Evolutionary conservation across 306 rosid species (phyloP).

Genomic region (Vigna angularis): DNA sequence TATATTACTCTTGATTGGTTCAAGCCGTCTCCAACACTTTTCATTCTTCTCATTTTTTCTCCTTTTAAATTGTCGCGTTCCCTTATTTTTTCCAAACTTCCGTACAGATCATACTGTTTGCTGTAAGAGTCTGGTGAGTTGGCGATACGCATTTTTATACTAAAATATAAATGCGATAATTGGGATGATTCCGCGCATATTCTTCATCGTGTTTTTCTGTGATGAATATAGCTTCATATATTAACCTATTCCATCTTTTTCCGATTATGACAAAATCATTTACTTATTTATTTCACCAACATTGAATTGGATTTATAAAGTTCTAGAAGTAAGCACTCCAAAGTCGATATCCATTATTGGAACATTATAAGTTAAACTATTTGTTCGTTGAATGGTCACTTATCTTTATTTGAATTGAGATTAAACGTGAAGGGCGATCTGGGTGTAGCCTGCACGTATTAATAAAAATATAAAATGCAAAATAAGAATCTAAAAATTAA

Average conservation of each 20-base stretch:
- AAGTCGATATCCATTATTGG: neutral
- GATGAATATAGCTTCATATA: neutral
- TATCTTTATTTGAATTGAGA: neutral
- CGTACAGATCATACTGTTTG: neutral
- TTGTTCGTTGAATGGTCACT: conserved; percentile 27
- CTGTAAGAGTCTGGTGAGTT: neutral
- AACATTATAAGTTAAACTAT: neutral
- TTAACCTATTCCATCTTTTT: neutral
- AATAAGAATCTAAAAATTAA: conserved; percentile 15
- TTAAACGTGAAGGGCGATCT: neutral
- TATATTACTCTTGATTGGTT: neutral
- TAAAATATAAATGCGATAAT: neutral
- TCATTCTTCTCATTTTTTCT: neutral
- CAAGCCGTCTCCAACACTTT: neutral
- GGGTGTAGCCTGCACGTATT: neutral
- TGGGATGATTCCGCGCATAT: neutral
- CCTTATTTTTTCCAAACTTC: neutral
- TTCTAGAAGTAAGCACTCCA: conserved; percentile 5
- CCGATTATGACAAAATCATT: neutral
- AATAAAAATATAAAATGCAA: neutral
- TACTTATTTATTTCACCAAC: neutral
- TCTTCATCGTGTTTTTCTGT: neutral
- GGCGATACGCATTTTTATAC: neutral
- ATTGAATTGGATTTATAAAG: neutral
- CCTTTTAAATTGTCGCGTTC: neutral